Evolutionary conservation across 495 filamentous ascomycete genomes (phyloP), one percentile per base, ranked within the genome.

Genomic region (Rostrohypoxylon terebratum): DNA sequence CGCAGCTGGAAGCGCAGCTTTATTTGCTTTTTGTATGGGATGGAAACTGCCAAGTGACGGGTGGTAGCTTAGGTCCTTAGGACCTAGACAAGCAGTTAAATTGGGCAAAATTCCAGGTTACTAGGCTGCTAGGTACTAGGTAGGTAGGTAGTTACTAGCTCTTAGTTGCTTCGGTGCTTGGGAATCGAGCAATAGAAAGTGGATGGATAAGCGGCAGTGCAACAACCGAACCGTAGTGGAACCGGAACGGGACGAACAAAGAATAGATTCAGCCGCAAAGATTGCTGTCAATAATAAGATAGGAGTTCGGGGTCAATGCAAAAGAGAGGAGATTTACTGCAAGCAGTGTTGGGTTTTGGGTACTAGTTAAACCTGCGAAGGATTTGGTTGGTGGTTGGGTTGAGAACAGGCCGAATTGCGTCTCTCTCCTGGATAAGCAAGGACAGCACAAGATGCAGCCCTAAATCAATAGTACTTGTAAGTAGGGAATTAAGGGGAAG

Each of bases 181-280:
- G 47, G 16, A 13, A 25, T 53, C 11, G 23, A 42, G 38, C 38
- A 42, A 42, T 42, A 42, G 38, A 42, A 42, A 42, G 48, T 25
- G 23, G 23, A 53, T 53, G 48, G 48, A 63, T 68, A 68, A 60
- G 71, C 71, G 71, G 71, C 71, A 58, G 60, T 65, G 71, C 71
- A 34, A 34, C 31, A 73, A 64, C 55, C 48, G 53, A 69, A 16
- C 45, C 21, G 48, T 28, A n/a, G 48, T 53, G 48, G 31, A 53
- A 53, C 48, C 9, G 51, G 63, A 47, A 60, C 18, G 59, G 28
- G 36, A 20, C 21, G 31, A 28, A 69, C 66, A 66, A 69, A 63
- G 59, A 69, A 61, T 66, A 42, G 55, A 40, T 70, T 74, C 71
- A 74, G 71, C 71, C 71, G 71, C 71, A 74, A 67, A 55, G n/a